phyloP scores from a whole-genome alignment of 345 rosid genomes.

The Alliaria petiolata region DNA sequence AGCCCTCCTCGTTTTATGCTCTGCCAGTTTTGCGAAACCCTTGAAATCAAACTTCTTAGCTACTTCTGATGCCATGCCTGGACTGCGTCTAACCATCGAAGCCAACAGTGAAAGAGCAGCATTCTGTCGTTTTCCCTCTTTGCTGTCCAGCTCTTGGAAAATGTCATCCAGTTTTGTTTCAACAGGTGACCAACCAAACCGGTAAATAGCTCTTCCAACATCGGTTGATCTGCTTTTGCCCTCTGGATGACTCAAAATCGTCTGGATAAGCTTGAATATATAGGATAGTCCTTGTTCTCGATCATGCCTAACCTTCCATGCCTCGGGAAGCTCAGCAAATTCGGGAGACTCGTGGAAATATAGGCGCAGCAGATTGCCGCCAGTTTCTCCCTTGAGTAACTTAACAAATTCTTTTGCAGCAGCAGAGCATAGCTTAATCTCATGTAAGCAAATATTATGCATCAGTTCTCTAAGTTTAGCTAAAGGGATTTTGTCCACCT shows the following conservation, averaged over 20 bases:
- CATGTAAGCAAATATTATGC: slow-evolving; percentile 54
- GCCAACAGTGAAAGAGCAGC: slow-evolving; percentile 69
- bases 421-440: slow-evolving; percentile 68
- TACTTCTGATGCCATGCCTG: slow-evolving; percentile 74
- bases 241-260: slow-evolving; percentile 64
- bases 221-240: slow-evolving; percentile 50
- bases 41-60: slow-evolving; percentile 77
- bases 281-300: slow-evolving; percentile 53
- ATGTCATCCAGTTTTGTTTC: slow-evolving; percentile 48
- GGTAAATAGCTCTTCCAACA: slow-evolving; percentile 56
- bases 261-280: slow-evolving; percentile 47
- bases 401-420: slow-evolving; percentile 69
- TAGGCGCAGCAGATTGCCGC: slow-evolving; percentile 56
- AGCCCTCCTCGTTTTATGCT: slow-evolving; percentile 51
- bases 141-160: slow-evolving; percentile 55
- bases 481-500: background rate
- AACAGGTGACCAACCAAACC: slow-evolving; percentile 44
- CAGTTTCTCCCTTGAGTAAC: slow-evolving; percentile 55
- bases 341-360: slow-evolving; percentile 53
- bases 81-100: slow-evolving; percentile 65
- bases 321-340: slow-evolving; percentile 58
- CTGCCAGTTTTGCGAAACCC: slow-evolving; percentile 60
- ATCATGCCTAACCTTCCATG: slow-evolving; percentile 65
- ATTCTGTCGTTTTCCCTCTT: slow-evolving; percentile 64
- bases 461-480: slow-evolving; percentile 62